These are phyloP conservation scores for Elsinoe batatas DNA, from an alignment of 2,329 filamentous ascomycete species.

Conservation along the genomic window DNA sequence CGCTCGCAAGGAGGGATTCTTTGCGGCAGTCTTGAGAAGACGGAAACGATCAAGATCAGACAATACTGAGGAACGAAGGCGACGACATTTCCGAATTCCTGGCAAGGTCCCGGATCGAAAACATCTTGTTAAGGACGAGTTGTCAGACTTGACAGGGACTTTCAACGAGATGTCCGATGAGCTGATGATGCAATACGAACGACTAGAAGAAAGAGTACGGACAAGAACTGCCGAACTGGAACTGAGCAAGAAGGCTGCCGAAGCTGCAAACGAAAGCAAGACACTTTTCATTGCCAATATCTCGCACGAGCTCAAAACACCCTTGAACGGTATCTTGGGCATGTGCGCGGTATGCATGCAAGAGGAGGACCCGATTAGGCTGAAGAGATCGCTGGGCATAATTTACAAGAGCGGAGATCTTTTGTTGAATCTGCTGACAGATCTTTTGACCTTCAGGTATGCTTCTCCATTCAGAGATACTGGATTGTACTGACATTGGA, in stretches of 20 bases:
- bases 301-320: conserved; percentile 77
- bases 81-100: conserved; percentile 69
- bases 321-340: conserved; percentile 87
- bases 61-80: conserved; percentile 29
- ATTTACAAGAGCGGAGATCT: conserved; percentile 84
- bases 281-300: conserved; percentile 97
- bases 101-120: conserved; percentile 67
- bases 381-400: conserved; percentile 76
- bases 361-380: conserved; percentile 65
- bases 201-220: conserved; percentile 72
- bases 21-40: conserved; percentile 28
- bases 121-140: conserved; percentile 70
- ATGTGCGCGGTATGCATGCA: conserved; percentile 93
- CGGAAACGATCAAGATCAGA: conserved; percentile 24
- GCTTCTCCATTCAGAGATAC: background rate
- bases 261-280: conserved; percentile 94
- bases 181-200: conserved; percentile 73
- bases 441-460: conserved; percentile 65
- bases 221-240: conserved; percentile 77
- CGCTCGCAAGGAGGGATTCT: conserved; percentile 38
- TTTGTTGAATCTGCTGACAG: conserved; percentile 74
- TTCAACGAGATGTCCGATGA: conserved; percentile 96
- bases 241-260: conserved; percentile 80
- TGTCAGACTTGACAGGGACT: conserved; percentile 70
- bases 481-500: background rate